Evolutionary conservation across 1,284 basidiomycete genomes (phyloP).

Genomic region (Ceratobasidium sp.): DNA sequence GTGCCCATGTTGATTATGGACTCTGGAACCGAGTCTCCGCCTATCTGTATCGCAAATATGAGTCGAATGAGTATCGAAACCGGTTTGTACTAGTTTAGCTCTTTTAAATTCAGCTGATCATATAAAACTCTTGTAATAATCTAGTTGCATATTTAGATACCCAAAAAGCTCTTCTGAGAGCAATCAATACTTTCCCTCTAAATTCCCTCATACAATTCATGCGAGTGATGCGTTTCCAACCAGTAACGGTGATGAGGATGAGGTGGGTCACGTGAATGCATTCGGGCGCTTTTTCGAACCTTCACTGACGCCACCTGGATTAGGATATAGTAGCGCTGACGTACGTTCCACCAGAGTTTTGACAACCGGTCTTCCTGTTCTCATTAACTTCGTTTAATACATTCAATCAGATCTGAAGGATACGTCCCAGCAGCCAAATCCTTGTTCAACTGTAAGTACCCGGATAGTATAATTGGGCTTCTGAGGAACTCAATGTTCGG

Average conservation of each 20-base stretch:
- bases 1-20: constrained; percentile 13
- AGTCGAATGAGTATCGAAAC: neutral
- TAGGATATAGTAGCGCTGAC: neutral
- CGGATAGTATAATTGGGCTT: too few species aligned
- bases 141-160: neutral
- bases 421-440: too few species aligned
- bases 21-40: constrained; percentile 4
- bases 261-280: neutral
- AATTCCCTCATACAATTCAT: constrained; percentile 8
- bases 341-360: neutral
- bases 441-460: too few species aligned
- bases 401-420: neutral
- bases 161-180: neutral
- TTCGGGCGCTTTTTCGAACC: neutral
- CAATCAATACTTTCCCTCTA: neutral
- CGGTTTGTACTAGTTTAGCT: too few species aligned
- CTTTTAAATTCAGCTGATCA: too few species aligned
- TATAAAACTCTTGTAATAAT: too few species aligned
- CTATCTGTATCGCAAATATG: neutral
- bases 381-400: neutral
- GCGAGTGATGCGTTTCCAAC: neutral
- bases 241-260: neutral
- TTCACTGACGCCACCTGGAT: too few species aligned
- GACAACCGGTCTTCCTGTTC: too few species aligned
- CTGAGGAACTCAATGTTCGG: too few species aligned